Percentiles rank a stretch among this genome's conserved stretches.
These are phyloP conservation scores for Naganishia cerealis DNA, from an alignment of 1,284 basidiomycete species.

Conservation along the genomic window DNA sequence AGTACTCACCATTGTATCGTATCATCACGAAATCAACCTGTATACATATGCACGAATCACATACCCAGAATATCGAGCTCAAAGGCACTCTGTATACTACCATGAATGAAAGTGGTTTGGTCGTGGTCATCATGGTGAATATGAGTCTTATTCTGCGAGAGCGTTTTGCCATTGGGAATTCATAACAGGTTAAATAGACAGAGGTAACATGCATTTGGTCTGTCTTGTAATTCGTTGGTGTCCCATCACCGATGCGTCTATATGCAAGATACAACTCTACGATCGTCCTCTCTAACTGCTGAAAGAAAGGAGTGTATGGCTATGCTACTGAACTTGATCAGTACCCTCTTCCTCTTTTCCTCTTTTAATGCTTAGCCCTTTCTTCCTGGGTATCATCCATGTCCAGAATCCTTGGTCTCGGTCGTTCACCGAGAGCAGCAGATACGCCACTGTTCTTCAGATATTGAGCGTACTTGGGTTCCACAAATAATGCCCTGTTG, in stretches of 20 bases:
- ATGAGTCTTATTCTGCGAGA: background rate
- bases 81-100: too few species aligned
- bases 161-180: background rate
- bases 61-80: too few species aligned
- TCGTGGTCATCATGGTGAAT: background rate
- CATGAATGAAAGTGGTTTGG: background rate
- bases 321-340: background rate
- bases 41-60: constrained; percentile 4
- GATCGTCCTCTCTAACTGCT: too few species aligned
- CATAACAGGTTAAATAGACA: background rate
- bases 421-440: constrained; percentile 21
- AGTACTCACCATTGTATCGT: constrained; percentile 20
- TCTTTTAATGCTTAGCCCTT: constrained; percentile 10
- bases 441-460: constrained; percentile 48
- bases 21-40: constrained; percentile 8
- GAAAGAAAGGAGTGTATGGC: too few species aligned
- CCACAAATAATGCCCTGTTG: constrained; percentile 70
- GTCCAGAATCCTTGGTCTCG: constrained; percentile 30
- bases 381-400: constrained; percentile 30
- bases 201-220: too few species aligned
- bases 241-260: background rate
- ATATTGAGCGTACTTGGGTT: constrained; percentile 77
- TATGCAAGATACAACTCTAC: background rate
- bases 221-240: too few species aligned
- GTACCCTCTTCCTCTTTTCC: background rate